These are phyloP conservation scores for Aspergillus asperescens DNA, from an alignment of 495 filamentous ascomycete genomes.

Conservation along the genomic window DNA sequence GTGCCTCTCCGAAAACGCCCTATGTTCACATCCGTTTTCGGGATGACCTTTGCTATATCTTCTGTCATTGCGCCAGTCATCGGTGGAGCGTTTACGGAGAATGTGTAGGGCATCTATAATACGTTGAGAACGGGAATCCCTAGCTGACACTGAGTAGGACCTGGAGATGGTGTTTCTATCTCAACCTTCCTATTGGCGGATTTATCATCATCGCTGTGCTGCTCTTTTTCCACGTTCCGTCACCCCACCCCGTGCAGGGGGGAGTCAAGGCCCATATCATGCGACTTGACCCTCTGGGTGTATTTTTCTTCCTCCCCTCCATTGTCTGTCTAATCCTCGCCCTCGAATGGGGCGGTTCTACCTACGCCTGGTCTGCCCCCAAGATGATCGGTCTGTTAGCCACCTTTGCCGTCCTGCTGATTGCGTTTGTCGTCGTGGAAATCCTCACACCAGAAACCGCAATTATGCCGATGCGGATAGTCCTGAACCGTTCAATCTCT, in stretches of 20 bases:
- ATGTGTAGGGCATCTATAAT: too few species aligned
- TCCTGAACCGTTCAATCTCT: slow-evolving; percentile 26
- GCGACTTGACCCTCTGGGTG: background rate
- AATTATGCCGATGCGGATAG: slow-evolving; percentile 30
- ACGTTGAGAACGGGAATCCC: too few species aligned
- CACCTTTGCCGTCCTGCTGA: slow-evolving; percentile 21
- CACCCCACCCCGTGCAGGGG: background rate
- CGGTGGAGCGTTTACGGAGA: slow-evolving; percentile 53
- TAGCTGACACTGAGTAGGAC: too few species aligned
- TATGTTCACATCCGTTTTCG: background rate
- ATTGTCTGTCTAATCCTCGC: slow-evolving; percentile 40
- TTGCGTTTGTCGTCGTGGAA: slow-evolving; percentile 24
- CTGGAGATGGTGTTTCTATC: slow-evolving; percentile 84
- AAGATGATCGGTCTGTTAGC: slow-evolving; percentile 37
- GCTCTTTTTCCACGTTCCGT: background rate
- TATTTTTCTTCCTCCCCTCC: slow-evolving; percentile 2
- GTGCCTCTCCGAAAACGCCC: background rate
- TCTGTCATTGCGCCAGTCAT: slow-evolving; percentile 6
- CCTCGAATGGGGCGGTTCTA: slow-evolving; percentile 40
- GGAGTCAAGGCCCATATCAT: background rate
- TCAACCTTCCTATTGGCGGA: slow-evolving; percentile 62
- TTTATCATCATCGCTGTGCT: background rate
- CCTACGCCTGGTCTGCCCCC: slow-evolving; percentile 31
- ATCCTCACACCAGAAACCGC: slow-evolving; percentile 23
- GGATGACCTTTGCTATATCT: slow-evolving; percentile 2